Base-by-base conservation (phyloP, 2,329 filamentous ascomycete species). In the Xylariomycetidae sp. region DNA sequence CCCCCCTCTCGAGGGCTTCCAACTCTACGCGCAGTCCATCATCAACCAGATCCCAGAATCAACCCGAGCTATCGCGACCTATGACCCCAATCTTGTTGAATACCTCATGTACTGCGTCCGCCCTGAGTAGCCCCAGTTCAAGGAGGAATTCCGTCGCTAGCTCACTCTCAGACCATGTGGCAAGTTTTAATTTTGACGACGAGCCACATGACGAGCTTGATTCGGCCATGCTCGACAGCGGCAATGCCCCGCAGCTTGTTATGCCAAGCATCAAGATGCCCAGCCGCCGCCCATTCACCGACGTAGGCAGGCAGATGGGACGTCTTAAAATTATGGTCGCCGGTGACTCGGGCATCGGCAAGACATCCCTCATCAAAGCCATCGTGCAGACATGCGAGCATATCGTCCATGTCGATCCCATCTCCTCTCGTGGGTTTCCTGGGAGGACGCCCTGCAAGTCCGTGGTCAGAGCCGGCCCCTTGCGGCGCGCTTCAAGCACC, bases 221-320 rank as follows among this genome's bases (percentile, higher is more conserved):
- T 59, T 69, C 51, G 9, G 43, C 38, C 28, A 57, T 66, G 56
- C 45, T 61, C 42, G 51, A 80, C 74, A 55, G 70, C 38, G 62
- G 64, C 30, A 67, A 58, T 41, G 70, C 68, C 25, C 83, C 84
- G 16, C 89, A 97, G 59, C 73, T 98, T n/a, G 86, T 98, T 40
- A 98, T 98, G 92, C 92, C 92, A 5, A 95, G 88, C 53, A 82
- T 98, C 50, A 81, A 78, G 41, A 92, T 98, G 77, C 90, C 92
- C 4, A 85, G 79, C 40, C 80, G 92, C 31, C 75, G 88, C 32
- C 89, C 89, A 0, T 97, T 97, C 58, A 96, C 92, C 0, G 79
- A 85, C n/a, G 75, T 76, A 29, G 92, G 92, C 12, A 90, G 84
- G 63, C 74, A 73, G 20, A 75, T 97, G 57, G 90, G 90, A 2